Evolutionary conservation across 768 basidiomycete species (phyloP).

Genomic region (Rhizopogon roseolus): DNA sequence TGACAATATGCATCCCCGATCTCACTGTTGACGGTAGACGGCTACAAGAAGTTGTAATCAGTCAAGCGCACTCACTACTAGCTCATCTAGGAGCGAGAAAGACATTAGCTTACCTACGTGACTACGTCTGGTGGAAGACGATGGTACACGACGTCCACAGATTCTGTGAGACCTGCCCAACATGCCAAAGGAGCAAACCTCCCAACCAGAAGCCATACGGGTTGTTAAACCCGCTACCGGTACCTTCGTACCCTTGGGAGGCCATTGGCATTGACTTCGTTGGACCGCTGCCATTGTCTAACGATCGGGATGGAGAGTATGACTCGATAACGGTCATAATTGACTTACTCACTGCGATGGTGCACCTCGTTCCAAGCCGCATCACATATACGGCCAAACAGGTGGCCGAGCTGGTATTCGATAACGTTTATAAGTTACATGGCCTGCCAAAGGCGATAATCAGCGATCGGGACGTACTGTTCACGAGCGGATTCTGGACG

Average conservation of each 20-base stretch:
- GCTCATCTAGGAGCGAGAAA: constrained; percentile 33
- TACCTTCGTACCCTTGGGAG: constrained; percentile 29
- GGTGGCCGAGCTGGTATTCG: constrained; percentile 32
- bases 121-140: constrained; percentile 15
- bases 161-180: constrained; percentile 17
- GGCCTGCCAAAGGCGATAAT: constrained; percentile 35
- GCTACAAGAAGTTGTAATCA: constrained; percentile 27
- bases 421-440: constrained; percentile 30
- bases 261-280: constrained; percentile 39
- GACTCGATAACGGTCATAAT: constrained; percentile 26
- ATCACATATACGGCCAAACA: constrained; percentile 27
- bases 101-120: constrained; percentile 25
- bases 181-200: constrained; percentile 17
- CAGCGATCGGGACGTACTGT: constrained; percentile 36
- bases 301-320: constrained; percentile 1
- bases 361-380: constrained; percentile 15
- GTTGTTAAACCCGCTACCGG: constrained; percentile 18
- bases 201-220: constrained; percentile 22
- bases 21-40: constrained; percentile 4
- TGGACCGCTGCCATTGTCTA: constrained; percentile 21
- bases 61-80: constrained; percentile 31
- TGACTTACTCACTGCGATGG: constrained; percentile 11
- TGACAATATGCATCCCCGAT: constrained; percentile 21
- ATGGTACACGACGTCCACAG: constrained; percentile 22
- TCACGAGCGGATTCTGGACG: constrained; percentile 40